Conservation (phyloP, 176 grass and related monocot genomes). For the Oryza longistaminata region DNA sequence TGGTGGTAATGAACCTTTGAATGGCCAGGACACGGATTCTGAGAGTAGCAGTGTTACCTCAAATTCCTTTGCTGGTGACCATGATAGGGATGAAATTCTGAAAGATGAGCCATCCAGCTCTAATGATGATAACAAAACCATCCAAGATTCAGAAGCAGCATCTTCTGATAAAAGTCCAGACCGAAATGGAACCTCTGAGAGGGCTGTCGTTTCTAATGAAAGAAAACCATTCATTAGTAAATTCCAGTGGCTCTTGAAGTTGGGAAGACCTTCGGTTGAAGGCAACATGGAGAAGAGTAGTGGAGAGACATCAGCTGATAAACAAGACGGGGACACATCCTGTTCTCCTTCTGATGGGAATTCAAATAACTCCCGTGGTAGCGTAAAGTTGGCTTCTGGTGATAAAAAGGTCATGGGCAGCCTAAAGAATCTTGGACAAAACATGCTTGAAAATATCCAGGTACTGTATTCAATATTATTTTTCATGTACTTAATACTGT, state of each 20-base stretch:
- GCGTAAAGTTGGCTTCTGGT: slow-evolving; percentile 45
- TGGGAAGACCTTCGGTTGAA: slow-evolving; percentile 60
- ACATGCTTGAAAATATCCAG: slow-evolving; percentile 97
- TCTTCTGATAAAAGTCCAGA: slow-evolving; percentile 10
- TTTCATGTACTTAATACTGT: not conserved
- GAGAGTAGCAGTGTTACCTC: slow-evolving; percentile 77
- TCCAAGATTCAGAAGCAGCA: slow-evolving; percentile 40
- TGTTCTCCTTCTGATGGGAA: slow-evolving; percentile 32
- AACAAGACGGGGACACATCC: slow-evolving; percentile 20
- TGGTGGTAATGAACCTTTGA: slow-evolving; percentile 48
- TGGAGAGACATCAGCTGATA: slow-evolving; percentile 28
- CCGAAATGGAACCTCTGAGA: slow-evolving; percentile 37
- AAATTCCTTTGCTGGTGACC: slow-evolving; percentile 61
- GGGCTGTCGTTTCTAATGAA: slow-evolving; percentile 47
- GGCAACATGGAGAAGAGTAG: slow-evolving; percentile 43
- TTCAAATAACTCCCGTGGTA: slow-evolving; percentile 30
- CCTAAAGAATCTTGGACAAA: slow-evolving; percentile 78
- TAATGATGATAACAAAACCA: slow-evolving; percentile 30
- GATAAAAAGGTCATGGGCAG: slow-evolving; percentile 83
- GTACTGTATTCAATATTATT: slow-evolving; percentile 35
- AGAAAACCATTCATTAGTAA: slow-evolving; percentile 68
- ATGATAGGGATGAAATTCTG: slow-evolving; percentile 49
- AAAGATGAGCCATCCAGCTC: slow-evolving; percentile 40
- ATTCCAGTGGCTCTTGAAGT: slow-evolving; percentile 76
- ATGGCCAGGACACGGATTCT: slow-evolving; percentile 56